Evolutionary conservation across 139 green algal genomes (phyloP).

Genomic region (Micractinium sp.): DNA sequence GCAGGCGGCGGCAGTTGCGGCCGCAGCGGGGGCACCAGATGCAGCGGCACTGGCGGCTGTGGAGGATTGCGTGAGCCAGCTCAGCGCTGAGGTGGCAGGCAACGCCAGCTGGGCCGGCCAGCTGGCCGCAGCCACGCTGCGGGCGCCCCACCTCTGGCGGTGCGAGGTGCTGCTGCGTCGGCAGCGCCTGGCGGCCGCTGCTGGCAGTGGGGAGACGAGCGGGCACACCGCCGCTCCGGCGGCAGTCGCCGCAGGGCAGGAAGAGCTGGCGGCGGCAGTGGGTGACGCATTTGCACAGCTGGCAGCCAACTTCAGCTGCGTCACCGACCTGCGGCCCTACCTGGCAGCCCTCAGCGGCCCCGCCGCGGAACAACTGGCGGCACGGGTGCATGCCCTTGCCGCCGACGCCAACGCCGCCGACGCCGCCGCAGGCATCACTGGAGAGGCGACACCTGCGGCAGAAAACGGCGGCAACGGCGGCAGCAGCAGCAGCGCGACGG

Average conservation of each 20-base stretch:
- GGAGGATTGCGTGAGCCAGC: constrained; percentile 7
- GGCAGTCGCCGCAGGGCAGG: constrained; percentile 3
- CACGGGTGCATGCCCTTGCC: background rate
- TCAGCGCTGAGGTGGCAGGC: background rate
- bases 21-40: background rate
- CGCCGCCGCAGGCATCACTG: background rate
- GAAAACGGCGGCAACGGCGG: background rate
- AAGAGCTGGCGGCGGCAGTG: constrained; percentile 29
- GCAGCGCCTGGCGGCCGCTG: constrained; percentile 1
- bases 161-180: constrained; percentile 41
- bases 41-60: background rate
- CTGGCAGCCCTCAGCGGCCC: background rate
- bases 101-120: background rate
- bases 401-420: constrained; percentile 11
- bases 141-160: constrained; percentile 34
- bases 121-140: background rate
- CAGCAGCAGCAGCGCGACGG: background rate
- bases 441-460: background rate
- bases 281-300: background rate
- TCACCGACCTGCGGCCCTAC: constrained; percentile 37
- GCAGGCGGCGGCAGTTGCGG: background rate
- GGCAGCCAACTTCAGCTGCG: constrained; percentile 23
- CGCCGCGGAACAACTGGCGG: constrained; percentile 22
- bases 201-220: no score
- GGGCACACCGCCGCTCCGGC: background rate